Base-by-base conservation (phyloP, 2,329 filamentous ascomycete genomes). In the Davidsoniella eucalypti region DNA sequence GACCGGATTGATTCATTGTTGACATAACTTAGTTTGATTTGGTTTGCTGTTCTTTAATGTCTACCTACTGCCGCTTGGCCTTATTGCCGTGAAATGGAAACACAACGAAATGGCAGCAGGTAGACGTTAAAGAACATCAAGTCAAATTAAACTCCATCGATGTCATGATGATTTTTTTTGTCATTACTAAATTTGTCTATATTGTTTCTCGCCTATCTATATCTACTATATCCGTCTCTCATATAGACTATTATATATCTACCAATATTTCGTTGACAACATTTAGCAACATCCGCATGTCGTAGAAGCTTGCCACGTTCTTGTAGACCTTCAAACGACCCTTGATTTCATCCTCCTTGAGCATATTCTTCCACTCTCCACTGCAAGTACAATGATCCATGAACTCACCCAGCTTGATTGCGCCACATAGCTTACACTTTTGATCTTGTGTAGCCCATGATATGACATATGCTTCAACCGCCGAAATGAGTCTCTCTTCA, bases 361-460 rank as follows among this genome's bases (percentile, higher is more conserved):
- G 71, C 17, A 79, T 85, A 56, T 78, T 78, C 16, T 72, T 73
- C 92, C 92, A 98, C 53, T 76, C 75, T 3, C 92, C 92, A 54
- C 85, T 86, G 69, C 92, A 98, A 9, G 81, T 83, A 65, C 93
- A 98, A 64, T 96, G 88, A 63, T 95, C 90, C 80, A 92, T 87
- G 58, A 96, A 93, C 60, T 95, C 90, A 62, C 94, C 96, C 39
- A 85, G 72, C 60, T 87, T 71, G 38, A 94, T 65, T 57, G 86
- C 86, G 29, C 74, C 77, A 62, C 80, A 84, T 53, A 74, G 71
- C 26, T 60, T 61, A 57, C 92, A 98, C 65, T 87, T 87, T 52
- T 96, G 66, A 63, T 98, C 92, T 67, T 96, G 90, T 33, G 82
- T 85, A 55, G 79, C 73, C 88, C 93, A 98, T 58, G 83, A 78